A percentile compares a stretch with the other conserved stretches of the same genome.
These are phyloP conservation scores for Eustoma russellianum DNA, from an alignment of 257 asterid genomes.

Conservation along the genomic window DNA sequence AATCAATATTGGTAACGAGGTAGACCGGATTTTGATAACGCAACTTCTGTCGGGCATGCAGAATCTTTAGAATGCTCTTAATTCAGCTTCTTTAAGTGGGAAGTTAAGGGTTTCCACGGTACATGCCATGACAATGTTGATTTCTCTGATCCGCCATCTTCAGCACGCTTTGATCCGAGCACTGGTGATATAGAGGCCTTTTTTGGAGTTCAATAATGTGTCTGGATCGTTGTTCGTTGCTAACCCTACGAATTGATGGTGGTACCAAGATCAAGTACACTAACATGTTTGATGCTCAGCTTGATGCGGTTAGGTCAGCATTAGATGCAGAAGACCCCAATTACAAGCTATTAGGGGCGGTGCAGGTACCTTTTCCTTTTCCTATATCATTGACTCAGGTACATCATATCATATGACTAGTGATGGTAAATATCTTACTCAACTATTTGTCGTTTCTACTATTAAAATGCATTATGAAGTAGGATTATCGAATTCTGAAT, in stretches of 20 bases:
- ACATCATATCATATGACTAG: no score
- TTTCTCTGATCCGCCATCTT: conserved; percentile 57
- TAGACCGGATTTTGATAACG: conserved; percentile 42
- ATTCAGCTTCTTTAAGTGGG: conserved; percentile 32
- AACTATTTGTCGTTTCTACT: no score
- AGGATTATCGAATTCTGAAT: no score
- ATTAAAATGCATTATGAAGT: no score
- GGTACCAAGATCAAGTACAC: conserved; percentile 29
- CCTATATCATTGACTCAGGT: no score
- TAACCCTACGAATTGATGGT: conserved; percentile 54
- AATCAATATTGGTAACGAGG: conserved; percentile 25
- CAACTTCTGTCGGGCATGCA: conserved; percentile 62
- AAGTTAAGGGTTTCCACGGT: conserved; percentile 61
- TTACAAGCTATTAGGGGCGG: no score
- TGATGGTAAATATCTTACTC: no score
- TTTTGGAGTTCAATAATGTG: conserved; percentile 40
- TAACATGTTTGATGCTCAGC: conserved; percentile 24
- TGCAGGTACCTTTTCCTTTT: no score
- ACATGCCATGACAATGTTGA: conserved; percentile 55
- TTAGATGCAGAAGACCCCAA: conserved; percentile 40
- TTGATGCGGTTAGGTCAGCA: conserved; percentile 61
- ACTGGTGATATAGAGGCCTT: conserved; percentile 45
- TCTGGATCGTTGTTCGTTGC: conserved; percentile 58
- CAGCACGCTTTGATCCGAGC: conserved; percentile 48
- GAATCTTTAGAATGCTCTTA: conserved; percentile 43